These are phyloP conservation scores for Ampelomyces quisqualis DNA, from an alignment of 2,329 filamentous ascomycete genomes.

Conservation along the genomic window DNA sequence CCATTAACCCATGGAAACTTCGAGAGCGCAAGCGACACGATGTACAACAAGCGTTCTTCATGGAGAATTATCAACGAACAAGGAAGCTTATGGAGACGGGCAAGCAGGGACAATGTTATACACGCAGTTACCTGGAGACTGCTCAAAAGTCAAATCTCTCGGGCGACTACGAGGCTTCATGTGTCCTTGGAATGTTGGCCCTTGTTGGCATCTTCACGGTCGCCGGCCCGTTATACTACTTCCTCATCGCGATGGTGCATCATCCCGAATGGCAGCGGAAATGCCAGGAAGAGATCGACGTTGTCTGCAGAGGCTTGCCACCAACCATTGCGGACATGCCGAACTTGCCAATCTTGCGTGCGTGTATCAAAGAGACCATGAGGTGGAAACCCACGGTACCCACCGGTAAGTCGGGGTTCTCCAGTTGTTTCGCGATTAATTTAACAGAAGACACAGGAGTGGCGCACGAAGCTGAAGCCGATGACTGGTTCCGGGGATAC, in stretches of 20 bases:
- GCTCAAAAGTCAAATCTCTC: slow-evolving; percentile 45
- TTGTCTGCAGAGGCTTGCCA: slow-evolving; percentile 27
- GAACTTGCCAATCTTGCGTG: slow-evolving; percentile 48
- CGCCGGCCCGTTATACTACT: slow-evolving; percentile 42
- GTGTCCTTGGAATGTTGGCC: slow-evolving; percentile 44
- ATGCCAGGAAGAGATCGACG: slow-evolving; percentile 39
- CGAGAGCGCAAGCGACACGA: slow-evolving; percentile 57
- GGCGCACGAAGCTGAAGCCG: slow-evolving; percentile 54
- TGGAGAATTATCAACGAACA: slow-evolving; percentile 48
- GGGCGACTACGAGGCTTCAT: slow-evolving; percentile 44
- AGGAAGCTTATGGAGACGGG: slow-evolving; percentile 37
- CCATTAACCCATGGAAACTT: slow-evolving; percentile 57
- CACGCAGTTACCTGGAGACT: slow-evolving; percentile 37
- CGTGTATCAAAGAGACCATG: slow-evolving; percentile 50
- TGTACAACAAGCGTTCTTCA: slow-evolving; percentile 56
- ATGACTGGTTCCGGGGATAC: slow-evolving; percentile 53
- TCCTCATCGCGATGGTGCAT: slow-evolving; percentile 41
- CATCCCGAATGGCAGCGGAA: slow-evolving; percentile 41
- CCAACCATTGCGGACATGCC: slow-evolving; percentile 43
- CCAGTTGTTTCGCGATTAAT: slow-evolving; percentile 6
- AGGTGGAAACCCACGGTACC: slow-evolving; percentile 52
- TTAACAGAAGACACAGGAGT: slow-evolving; percentile 42
- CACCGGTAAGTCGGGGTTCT: slow-evolving; percentile 32
- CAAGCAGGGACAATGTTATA: slow-evolving; percentile 37
- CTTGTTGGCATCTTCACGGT: slow-evolving; percentile 45